These are phyloP conservation scores for Haplosporangium gracile DNA, from an alignment of 192 early-diverging fungal species.

Conservation along the genomic window DNA sequence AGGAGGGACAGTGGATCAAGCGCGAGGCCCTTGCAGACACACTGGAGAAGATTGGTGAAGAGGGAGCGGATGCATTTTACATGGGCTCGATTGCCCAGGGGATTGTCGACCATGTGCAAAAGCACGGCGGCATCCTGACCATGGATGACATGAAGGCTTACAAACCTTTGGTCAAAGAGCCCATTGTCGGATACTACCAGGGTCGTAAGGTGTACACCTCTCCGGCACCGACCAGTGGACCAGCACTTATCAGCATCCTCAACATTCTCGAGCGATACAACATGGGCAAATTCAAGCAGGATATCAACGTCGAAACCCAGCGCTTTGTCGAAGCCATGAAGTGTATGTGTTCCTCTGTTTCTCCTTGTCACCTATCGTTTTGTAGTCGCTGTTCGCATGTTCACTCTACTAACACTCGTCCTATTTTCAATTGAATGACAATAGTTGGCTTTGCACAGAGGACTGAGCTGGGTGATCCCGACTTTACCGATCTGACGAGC, in stretches of 20 bases:
- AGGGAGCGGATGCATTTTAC: slow-evolving; percentile 70
- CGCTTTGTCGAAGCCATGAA: slow-evolving; percentile 90
- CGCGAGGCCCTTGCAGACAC: slow-evolving; percentile 66
- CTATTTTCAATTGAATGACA: background rate
- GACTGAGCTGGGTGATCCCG: slow-evolving; percentile 87
- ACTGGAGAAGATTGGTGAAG: slow-evolving; percentile 61
- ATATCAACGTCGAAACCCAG: slow-evolving; percentile 77
- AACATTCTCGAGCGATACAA: slow-evolving; percentile 91
- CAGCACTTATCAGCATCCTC: slow-evolving; percentile 83
- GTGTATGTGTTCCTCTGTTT: slow-evolving; percentile 45
- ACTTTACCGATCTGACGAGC: slow-evolving; percentile 70
- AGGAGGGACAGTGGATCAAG: slow-evolving; percentile 53
- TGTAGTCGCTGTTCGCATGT: no score
- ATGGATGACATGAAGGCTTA: slow-evolving; percentile 81
- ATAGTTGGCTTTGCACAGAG: slow-evolving; percentile 83
- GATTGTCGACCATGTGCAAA: slow-evolving; percentile 74
- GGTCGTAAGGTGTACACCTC: slow-evolving; percentile 69
- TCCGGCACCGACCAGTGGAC: slow-evolving; percentile 86
- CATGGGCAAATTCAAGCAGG: slow-evolving; percentile 66
- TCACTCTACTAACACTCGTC: background rate
- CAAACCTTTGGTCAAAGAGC: slow-evolving; percentile 65
- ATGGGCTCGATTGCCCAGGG: slow-evolving; percentile 73
- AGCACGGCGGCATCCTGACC: slow-evolving; percentile 82
- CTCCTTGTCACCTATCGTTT: background rate
- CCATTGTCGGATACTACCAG: slow-evolving; percentile 80